Base-by-base conservation (phyloP, 352 stramenopile genomes). In the Pythium biforme region DNA sequence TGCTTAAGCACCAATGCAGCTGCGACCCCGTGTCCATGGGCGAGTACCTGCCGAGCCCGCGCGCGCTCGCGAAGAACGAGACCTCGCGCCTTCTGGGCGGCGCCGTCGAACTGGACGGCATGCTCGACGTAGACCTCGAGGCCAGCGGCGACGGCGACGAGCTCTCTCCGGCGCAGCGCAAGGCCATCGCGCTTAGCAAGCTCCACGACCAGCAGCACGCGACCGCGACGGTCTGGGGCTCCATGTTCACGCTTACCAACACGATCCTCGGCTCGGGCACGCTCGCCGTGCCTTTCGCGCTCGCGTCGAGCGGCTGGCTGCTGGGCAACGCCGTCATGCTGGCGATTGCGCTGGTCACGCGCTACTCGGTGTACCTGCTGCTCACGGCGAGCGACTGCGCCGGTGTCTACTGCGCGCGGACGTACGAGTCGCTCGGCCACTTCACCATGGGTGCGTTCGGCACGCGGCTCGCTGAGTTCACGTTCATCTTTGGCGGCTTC, bases 401-500 rank as follows among this genome's bases (percentile, higher is more conserved):
- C 0, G 83, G 83, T 22, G 68, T 66, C 27, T 73, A 83, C 50
- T 84, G 77, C 57, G 78, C 83, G 49, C 85, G 83, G 49, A 92
- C 83, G 54, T 92, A 92, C 68, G 82, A 92, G 57, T 86, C 73
- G 59, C 61, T 92, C 9, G 82, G 82, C 0, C 82, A 92, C 59
- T 87, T 79, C 53, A 92, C 82, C 0, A 84, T 92, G 79, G 82
- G 80, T 31, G 69, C 64, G 1, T 71, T 79, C 20, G 80, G 82
- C 51, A 87, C 80, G 48, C 62, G 67, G 33, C 58, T 92, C 31
- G 82, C 82, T 27, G 80, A 92, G 68, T 92, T 92, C 55, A 92
- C 82, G 15, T 92, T 92, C 69, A 92, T 92, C 57, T 90, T 92
- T 51, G 82, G 82, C n/a, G 82, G 82, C 20, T 92, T 92, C 25